Evolutionary conservation across 139 green algal species (phyloP).

Genomic region (Auxenochlorella protothecoides): DNA sequence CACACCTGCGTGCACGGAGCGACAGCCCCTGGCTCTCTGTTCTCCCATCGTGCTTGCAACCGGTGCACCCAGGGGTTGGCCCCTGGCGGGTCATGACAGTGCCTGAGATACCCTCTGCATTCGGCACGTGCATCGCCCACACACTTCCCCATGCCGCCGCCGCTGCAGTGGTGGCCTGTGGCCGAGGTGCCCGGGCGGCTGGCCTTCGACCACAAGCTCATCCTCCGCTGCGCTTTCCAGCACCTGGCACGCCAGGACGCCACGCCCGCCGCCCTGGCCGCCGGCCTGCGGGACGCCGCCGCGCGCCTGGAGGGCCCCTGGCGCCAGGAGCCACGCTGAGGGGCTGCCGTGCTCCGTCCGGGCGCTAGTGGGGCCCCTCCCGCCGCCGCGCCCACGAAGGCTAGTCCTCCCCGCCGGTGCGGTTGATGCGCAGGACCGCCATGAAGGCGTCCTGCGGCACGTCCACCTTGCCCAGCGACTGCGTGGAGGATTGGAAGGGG

Average conservation of each 20-base stretch:
- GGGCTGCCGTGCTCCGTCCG: too few species aligned
- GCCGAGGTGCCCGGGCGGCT: background rate
- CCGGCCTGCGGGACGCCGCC: conserved; percentile 1
- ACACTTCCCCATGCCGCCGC: background rate
- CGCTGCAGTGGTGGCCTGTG: background rate
- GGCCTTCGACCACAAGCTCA: conserved; percentile 28
- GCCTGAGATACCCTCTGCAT: too few species aligned
- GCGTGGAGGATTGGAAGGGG: conserved; percentile 30
- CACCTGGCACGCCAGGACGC: conserved; percentile 13
- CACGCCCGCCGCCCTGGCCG: conserved; percentile 1
- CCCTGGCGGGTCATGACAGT: conserved; percentile 30
- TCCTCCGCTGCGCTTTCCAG: conserved; percentile 27
- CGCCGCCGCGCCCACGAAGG: too few species aligned
- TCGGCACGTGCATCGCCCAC: too few species aligned
- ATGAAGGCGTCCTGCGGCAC: conserved; percentile 96
- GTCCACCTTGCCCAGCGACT: conserved; percentile 74
- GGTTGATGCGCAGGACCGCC: conserved; percentile 65
- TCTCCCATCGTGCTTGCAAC: too few species aligned
- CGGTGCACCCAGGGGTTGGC: too few species aligned
- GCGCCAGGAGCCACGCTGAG: conserved; percentile 1
- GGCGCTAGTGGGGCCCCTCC: too few species aligned
- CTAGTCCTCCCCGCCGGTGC: background rate
- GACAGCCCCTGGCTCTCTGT: background rate
- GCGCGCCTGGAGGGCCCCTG: conserved; percentile 9
- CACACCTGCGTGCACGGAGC: background rate